A percentile compares a stretch with the other conserved stretches of the same genome.
phyloP scores from a whole-genome alignment of 768 basidiomycete species.

The Hygrocybe coccinea region DNA sequence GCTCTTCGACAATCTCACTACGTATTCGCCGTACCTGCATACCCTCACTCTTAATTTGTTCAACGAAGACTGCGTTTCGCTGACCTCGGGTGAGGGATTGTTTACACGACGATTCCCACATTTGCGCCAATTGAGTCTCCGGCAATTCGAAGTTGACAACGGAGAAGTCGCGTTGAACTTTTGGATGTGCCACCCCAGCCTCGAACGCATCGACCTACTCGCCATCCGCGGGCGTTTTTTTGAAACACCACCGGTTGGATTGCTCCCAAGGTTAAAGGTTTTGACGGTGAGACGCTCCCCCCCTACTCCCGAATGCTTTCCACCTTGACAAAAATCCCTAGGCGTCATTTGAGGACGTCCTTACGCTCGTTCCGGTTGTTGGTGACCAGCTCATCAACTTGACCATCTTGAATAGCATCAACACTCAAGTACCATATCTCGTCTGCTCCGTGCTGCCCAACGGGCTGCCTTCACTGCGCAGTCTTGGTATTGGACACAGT shows the following conservation, averaged over 20 bases:
- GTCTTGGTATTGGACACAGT: conserved; percentile 9
- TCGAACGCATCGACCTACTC: background rate
- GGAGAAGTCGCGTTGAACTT: background rate
- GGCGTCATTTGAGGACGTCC: background rate
- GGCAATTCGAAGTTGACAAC: background rate
- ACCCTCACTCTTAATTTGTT: background rate
- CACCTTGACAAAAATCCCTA: background rate
- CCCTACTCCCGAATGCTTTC: background rate
- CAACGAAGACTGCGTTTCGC: background rate
- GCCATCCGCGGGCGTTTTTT: background rate
- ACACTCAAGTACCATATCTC: conserved; percentile 20
- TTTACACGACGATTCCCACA: conserved; percentile 2
- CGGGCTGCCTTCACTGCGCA: conserved; percentile 14
- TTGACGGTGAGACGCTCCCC: background rate
- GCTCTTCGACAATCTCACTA: background rate
- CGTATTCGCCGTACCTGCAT: background rate
- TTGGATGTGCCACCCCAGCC: background rate
- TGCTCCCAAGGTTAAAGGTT: background rate
- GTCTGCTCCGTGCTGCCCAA: conserved; percentile 11
- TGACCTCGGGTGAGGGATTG: background rate
- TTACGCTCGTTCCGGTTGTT: conserved; percentile 10
- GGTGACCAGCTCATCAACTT: conserved; percentile 11
- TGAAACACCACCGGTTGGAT: background rate
- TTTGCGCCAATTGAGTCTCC: background rate
- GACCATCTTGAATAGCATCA: conserved; percentile 8